phyloP scores from a whole-genome alignment of 2,329 filamentous ascomycete species.

The Stagonosporopsis vannaccii region DNA sequence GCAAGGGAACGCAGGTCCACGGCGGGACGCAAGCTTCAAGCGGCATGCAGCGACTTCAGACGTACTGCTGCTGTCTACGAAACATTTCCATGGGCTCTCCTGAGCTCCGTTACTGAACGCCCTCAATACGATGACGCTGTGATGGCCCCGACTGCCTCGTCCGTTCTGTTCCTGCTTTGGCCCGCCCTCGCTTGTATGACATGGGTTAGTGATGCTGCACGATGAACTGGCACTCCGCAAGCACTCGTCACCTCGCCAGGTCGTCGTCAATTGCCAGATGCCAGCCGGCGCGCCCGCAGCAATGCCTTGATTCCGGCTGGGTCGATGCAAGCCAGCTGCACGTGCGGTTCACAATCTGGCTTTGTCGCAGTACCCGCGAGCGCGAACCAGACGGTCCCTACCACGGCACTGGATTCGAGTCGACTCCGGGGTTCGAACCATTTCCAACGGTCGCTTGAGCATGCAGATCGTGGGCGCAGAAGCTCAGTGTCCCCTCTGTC shows the following conservation, averaged over 20 bases:
- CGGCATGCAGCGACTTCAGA: constrained; percentile 6
- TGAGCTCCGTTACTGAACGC: not conserved
- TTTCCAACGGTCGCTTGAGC: constrained; percentile 8
- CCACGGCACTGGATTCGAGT: constrained; percentile 6
- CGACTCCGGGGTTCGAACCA: not conserved
- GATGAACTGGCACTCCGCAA: constrained; percentile 20
- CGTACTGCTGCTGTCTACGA: not conserved
- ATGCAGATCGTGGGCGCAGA: constrained; percentile 10
- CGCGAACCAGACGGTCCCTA: constrained; percentile 4
- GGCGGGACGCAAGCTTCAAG: constrained; percentile 10
- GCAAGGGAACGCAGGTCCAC: constrained; percentile 14
- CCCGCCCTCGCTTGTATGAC: constrained; percentile 17
- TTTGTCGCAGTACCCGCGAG: constrained; percentile 1
- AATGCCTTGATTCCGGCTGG: constrained; percentile 14
- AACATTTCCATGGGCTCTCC: not conserved
- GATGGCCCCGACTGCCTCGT: constrained; percentile 1
- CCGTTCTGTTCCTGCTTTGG: constrained; percentile 19
- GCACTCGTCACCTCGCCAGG: constrained; percentile 14
- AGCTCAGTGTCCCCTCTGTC: not conserved
- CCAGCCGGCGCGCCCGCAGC: constrained; percentile 5
- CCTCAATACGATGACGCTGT: constrained; percentile 12
- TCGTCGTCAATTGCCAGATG: constrained; percentile 5
- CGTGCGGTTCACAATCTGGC: constrained; percentile 12
- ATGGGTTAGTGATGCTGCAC: constrained; percentile 20
- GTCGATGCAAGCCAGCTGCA: constrained; percentile 6